Conservation (phyloP, 2,329 filamentous ascomycete genomes). For the Monilinia polystroma region DNA sequence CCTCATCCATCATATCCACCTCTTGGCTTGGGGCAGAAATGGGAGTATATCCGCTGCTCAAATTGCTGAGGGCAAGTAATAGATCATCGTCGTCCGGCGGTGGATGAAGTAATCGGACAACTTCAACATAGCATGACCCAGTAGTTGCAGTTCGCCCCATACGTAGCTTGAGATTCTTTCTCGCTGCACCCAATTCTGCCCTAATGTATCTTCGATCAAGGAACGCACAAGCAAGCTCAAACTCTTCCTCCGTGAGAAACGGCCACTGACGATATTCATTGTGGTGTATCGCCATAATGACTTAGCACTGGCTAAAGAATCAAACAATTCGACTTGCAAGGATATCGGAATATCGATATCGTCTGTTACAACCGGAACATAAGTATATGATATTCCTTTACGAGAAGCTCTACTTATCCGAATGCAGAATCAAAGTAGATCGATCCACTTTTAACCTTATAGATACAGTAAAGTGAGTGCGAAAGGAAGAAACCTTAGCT, state of each 20-base stretch:
- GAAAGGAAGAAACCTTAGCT: too few relatives aligned
- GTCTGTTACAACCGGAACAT: neutral
- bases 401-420: neutral
- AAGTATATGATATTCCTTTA: neutral
- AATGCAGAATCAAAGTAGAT: neutral
- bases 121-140: conserved; percentile 37
- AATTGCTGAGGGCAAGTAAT: conserved; percentile 32
- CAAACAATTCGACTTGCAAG: neutral
- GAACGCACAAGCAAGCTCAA: conserved; percentile 62
- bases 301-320: conserved; percentile 14
- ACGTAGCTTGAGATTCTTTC: conserved; percentile 55
- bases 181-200: conserved; percentile 55
- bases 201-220: conserved; percentile 59
- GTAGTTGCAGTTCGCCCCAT: conserved; percentile 43
- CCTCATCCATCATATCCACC: conserved; percentile 32
- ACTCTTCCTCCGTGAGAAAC: conserved; percentile 60
- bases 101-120: conserved; percentile 36
- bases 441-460: neutral
- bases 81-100: conserved; percentile 37
- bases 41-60: conserved; percentile 26
- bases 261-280: conserved; percentile 53
- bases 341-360: neutral
- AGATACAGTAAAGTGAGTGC: neutral
- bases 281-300: conserved; percentile 40
- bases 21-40: conserved; percentile 28